These are phyloP conservation scores for Astragalus membranaceus DNA, from an alignment of 306 rosid species.

Conservation along the genomic window DNA sequence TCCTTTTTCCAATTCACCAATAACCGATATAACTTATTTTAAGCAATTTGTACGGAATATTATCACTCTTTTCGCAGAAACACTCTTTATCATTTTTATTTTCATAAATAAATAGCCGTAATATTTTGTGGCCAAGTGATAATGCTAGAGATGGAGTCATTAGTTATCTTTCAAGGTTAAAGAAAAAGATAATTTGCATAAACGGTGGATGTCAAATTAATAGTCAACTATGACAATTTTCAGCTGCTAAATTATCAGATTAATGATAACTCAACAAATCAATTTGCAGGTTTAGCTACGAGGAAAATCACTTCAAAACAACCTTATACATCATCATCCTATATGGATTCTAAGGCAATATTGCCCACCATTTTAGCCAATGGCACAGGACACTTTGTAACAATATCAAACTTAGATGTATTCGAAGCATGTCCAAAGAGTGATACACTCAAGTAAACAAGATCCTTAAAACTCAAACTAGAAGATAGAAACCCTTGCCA, in stretches of 20 bases:
- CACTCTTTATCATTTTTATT: no score
- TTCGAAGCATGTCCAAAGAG: conserved; percentile 59
- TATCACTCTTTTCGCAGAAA: no score
- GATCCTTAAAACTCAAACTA: conserved; percentile 51
- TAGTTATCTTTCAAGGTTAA: background rate
- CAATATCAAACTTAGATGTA: conserved; percentile 57
- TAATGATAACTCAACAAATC: background rate
- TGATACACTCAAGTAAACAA: conserved; percentile 44
- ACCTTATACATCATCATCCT: conserved; percentile 10
- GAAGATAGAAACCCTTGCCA: conserved; percentile 91
- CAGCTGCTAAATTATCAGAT: background rate
- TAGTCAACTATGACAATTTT: background rate
- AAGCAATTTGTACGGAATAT: no score
- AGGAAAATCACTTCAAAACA: background rate
- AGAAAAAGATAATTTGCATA: background rate
- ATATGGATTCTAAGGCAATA: conserved; percentile 46
- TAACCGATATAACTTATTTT: no score
- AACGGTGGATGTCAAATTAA: background rate
- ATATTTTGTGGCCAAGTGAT: no score
- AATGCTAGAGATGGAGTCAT: no score
- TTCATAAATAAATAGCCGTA: no score
- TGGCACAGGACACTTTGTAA: conserved; percentile 72
- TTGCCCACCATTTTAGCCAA: conserved; percentile 62
- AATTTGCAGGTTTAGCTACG: background rate
- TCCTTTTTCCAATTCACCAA: no score